Evolutionary conservation across 805 yeast species (phyloP), one percentile per base, ranked within the genome.

Genomic region (Kodamaea kakaduensis): DNA sequence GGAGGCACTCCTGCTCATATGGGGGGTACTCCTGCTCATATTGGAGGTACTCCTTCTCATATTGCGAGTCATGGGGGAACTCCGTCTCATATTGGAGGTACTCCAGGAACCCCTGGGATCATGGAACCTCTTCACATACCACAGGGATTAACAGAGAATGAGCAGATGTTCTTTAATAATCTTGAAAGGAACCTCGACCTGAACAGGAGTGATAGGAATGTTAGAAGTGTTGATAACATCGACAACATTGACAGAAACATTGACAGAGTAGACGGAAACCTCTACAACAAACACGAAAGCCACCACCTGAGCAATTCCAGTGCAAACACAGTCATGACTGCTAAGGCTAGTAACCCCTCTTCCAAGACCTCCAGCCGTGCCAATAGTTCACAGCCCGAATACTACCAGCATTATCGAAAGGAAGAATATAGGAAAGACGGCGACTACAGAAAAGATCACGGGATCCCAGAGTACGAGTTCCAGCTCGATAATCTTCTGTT

Each of bases 171-270:
- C 29, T 45, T 60, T 25, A 55, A 56, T 24, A 61, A 58, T 34
- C 40, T 61, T 18, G 64, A 59, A 25, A 50, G 48, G 15, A 53
- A 51, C 34, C 40, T 59, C 25, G 59, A 59, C 43, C 33, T 13
- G 7, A 16, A 16, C 13, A 10, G 25, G 5, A 23, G n/a, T n/a
- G n/a, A n/a, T n/a, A n/a, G n/a, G n/a, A n/a, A n/a, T n/a, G n/a
- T n/a, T n/a, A n/a, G n/a, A n/a, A n/a, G n/a, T n/a, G n/a, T n/a
- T n/a, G n/a, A n/a, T n/a, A n/a, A n/a, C n/a, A n/a, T n/a, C n/a
- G n/a, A n/a, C n/a, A n/a, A n/a, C n/a, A n/a, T n/a, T n/a, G n/a
- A n/a, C n/a, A n/a, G n/a, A n/a, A n/a, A n/a, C n/a, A n/a, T n/a
- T n/a, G n/a, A n/a, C n/a, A n/a, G n/a, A n/a, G n/a, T n/a, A n/a